Percentiles rank a stretch among this genome's conserved stretches.
Conservation (phyloP, 2,329 filamentous ascomycete species). For the Trichophyton simii region DNA sequence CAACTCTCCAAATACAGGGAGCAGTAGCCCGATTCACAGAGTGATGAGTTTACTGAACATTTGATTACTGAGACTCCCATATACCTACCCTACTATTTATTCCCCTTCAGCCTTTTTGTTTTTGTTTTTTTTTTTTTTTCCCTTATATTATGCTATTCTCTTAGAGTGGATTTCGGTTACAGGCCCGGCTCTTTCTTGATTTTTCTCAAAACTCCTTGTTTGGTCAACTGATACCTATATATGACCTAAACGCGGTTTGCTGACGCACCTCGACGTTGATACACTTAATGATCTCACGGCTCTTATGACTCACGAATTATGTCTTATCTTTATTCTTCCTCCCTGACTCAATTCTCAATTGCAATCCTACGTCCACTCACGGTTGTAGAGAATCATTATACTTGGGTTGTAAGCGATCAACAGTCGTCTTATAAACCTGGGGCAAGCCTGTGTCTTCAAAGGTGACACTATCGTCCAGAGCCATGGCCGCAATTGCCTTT, state of each 20-base stretch:
- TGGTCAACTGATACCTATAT: background rate
- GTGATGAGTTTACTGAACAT: constrained; percentile 63
- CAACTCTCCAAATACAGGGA: constrained; percentile 38
- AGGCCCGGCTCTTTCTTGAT: background rate
- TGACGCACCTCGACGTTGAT: background rate
- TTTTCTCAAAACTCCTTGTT: background rate
- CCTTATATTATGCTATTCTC: background rate
- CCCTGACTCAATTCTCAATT: background rate
- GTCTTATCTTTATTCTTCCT: background rate
- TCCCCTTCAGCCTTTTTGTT: background rate
- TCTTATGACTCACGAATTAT: background rate
- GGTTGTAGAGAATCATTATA: constrained; percentile 15
- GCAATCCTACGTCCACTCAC: background rate
- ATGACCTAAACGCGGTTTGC: background rate
- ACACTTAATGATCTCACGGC: background rate
- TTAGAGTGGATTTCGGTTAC: background rate
- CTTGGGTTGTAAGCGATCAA: constrained; percentile 15
- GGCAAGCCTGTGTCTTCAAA: constrained; percentile 23
- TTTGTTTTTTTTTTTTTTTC: background rate
- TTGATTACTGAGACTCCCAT: constrained; percentile 22
- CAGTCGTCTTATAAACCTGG: constrained; percentile 23
- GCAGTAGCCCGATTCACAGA: constrained; percentile 54
- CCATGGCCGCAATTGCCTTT: constrained; percentile 45
- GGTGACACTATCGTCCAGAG: constrained; percentile 21
- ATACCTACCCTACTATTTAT: no score